phyloP scores from a whole-genome alignment of 2,329 filamentous ascomycete genomes.

The Trichophyton verrucosum region DNA sequence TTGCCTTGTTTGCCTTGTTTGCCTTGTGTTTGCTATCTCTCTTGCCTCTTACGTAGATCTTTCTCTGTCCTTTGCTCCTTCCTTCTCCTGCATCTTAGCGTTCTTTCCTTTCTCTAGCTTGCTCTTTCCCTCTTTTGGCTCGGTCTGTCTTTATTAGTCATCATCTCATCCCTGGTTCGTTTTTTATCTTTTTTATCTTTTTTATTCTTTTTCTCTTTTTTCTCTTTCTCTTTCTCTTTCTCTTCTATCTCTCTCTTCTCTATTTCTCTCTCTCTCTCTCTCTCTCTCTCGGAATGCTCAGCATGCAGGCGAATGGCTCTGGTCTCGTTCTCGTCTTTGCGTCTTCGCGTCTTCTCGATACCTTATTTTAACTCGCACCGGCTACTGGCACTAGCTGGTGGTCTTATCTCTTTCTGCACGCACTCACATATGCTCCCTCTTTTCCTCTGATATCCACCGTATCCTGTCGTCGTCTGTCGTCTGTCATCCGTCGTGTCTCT shows the following conservation, averaged over 20 bases:
- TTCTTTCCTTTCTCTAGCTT: background rate
- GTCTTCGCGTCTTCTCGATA: background rate
- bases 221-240: conserved; percentile 4
- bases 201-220: background rate
- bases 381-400: background rate
- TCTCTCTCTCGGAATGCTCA: conserved; percentile 16
- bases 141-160: too few species aligned
- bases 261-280: background rate
- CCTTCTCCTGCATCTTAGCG: conserved; percentile 19
- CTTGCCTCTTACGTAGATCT: conserved; percentile 14
- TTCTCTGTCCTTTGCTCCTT: conserved; percentile 2
- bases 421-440: too few species aligned
- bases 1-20: conserved; percentile 4
- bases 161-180: background rate
- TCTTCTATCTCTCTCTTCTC: conserved; percentile 7
- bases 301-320: conserved; percentile 13
- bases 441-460: too few species aligned
- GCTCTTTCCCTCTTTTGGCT: too few species aligned
- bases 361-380: background rate
- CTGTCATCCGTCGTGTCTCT: too few species aligned
- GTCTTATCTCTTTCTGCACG: background rate
- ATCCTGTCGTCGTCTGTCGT: too few species aligned
- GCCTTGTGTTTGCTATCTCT: conserved; percentile 14
- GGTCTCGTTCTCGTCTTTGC: background rate
- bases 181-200: background rate